phyloP scores from a whole-genome alignment of 768 basidiomycete species.

The Rhodotorula sphaerocarpa region DNA sequence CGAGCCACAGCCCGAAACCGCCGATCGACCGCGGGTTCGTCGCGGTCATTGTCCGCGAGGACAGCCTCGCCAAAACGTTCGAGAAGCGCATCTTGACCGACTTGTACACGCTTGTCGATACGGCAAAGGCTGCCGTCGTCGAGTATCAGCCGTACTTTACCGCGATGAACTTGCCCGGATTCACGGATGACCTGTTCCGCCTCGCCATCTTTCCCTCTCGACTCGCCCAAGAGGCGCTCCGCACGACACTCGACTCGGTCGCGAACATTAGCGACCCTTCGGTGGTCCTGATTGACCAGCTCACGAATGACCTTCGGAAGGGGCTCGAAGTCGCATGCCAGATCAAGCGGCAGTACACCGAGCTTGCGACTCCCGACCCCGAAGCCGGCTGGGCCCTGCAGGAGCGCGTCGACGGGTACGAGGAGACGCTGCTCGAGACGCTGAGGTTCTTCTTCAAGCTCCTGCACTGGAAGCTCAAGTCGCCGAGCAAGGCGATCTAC shows the following conservation, averaged over 20 bases:
- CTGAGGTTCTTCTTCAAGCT: constrained; percentile 83
- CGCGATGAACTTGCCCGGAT: constrained; percentile 83
- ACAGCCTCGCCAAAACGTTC: constrained; percentile 88
- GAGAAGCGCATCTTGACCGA: constrained; percentile 63
- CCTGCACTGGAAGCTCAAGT: constrained; percentile 91
- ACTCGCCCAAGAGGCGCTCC: constrained; percentile 82
- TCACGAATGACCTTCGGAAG: constrained; percentile 83
- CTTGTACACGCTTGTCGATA: constrained; percentile 72
- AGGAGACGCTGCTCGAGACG: constrained; percentile 76
- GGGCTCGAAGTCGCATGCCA: constrained; percentile 85
- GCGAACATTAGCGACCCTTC: constrained; percentile 75
- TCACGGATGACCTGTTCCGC: constrained; percentile 77
- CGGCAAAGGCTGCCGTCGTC: constrained; percentile 78
- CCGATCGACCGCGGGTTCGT: constrained; percentile 67
- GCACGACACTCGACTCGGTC: constrained; percentile 64
- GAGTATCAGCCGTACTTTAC: constrained; percentile 65
- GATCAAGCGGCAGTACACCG: constrained; percentile 88
- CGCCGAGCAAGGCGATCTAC: constrained; percentile 79
- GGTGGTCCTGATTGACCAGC: constrained; percentile 82
- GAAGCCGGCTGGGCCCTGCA: constrained; percentile 81
- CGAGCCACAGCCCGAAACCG: too few relatives aligned
- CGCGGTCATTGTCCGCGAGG: constrained; percentile 88
- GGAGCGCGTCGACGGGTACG: constrained; percentile 80
- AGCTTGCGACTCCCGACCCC: constrained; percentile 77
- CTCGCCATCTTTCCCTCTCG: constrained; percentile 94